Evolutionary conservation across 352 stramenopile genomes (phyloP).

Genomic region (Phytophthora ramorum): DNA sequence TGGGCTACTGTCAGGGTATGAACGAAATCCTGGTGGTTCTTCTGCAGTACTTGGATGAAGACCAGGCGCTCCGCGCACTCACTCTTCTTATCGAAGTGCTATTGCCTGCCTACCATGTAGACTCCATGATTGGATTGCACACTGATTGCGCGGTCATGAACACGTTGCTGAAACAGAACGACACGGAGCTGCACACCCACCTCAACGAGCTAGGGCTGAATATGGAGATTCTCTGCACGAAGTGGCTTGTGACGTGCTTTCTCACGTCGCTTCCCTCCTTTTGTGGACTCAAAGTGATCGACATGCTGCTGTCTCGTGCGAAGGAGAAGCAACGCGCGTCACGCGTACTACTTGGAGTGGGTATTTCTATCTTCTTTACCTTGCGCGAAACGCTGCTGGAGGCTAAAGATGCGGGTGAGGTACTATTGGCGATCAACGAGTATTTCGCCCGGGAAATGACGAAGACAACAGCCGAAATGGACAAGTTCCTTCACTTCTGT

Average conservation of each 20-base stretch:
- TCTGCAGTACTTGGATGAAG: conserved; percentile 74
- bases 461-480: conserved; percentile 75
- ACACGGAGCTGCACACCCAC: conserved; percentile 72
- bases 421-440: conserved; percentile 80
- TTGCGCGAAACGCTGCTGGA: conserved; percentile 63
- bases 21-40: conserved; percentile 84
- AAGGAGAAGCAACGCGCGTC: conserved; percentile 74
- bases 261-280: conserved; percentile 75
- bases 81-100: conserved; percentile 80
- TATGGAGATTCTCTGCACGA: conserved; percentile 90
- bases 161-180: conserved; percentile 79
- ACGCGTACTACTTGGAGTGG: conserved; percentile 72
- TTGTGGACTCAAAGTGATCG: conserved; percentile 79
- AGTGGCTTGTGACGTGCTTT: conserved; percentile 90
- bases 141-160: conserved; percentile 87
- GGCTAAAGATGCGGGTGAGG: conserved; percentile 80
- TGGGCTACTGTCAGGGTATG: conserved; percentile 89
- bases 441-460: conserved; percentile 78
- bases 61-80: conserved; percentile 62
- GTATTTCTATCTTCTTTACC: conserved; percentile 83
- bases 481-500: conserved; percentile 72
- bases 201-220: conserved; percentile 80
- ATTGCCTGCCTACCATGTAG: conserved; percentile 80
- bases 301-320: conserved; percentile 74
- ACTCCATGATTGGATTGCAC: conserved; percentile 87